Conservation (phyloP, 2,329 filamentous ascomycete genomes). For the Scytalidium sp. region DNA sequence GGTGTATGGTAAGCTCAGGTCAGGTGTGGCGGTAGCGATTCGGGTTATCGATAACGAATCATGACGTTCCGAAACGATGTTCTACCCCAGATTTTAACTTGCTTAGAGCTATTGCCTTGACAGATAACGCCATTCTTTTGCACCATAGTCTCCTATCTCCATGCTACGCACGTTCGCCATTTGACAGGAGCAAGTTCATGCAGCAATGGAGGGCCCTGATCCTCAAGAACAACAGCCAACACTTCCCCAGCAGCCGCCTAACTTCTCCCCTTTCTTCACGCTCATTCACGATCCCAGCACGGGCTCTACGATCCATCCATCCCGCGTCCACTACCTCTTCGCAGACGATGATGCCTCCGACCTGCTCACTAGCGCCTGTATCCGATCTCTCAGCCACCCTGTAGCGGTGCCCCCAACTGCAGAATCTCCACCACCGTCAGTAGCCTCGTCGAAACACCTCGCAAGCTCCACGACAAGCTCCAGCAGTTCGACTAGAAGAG, state of each 20-base stretch:
- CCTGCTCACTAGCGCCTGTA: slow-evolving; percentile 63
- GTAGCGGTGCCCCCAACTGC: slow-evolving; percentile 35
- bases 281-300: slow-evolving; percentile 75
- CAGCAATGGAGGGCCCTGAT: slow-evolving; percentile 40
- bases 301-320: slow-evolving; percentile 73
- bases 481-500: slow-evolving; percentile 8
- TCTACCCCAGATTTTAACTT: too few species aligned
- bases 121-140: too few species aligned
- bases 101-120: too few species aligned
- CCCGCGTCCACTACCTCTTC: slow-evolving; percentile 85
- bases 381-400: slow-evolving; percentile 24
- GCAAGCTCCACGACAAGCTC: slow-evolving; percentile 6
- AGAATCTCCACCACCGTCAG: slow-evolving; percentile 31
- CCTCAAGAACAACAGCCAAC: slow-evolving; percentile 33
- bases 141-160: too few species aligned
- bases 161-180: too few species aligned
- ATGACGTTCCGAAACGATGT: background rate
- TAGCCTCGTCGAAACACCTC: slow-evolving; percentile 23
- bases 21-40: background rate
- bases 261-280: slow-evolving; percentile 61
- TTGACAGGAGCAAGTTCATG: too few species aligned
- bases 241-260: slow-evolving; percentile 37
- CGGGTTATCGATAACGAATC: background rate
- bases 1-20: too few species aligned
- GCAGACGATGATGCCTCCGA: slow-evolving; percentile 81